A percentile compares a stretch with the other conserved stretches of the same genome.
Conservation (phyloP, 1,284 basidiomycete genomes). For the Singerocomus inundabilis region DNA sequence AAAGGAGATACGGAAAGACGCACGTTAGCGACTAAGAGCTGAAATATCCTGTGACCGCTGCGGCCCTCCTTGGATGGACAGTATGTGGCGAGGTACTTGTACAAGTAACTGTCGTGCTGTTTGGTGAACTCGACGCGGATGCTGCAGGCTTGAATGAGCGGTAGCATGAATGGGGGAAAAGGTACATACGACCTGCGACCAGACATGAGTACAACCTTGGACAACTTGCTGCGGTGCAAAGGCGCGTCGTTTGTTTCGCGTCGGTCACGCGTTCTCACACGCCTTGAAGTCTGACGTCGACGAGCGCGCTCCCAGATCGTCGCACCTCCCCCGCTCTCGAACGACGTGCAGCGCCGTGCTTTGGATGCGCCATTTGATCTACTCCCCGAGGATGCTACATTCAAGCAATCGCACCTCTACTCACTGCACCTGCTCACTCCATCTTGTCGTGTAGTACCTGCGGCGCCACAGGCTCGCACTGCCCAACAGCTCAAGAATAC, state of each 20-base stretch:
- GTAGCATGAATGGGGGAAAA: too few species aligned
- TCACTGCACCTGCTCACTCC: neutral
- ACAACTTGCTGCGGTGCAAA: neutral
- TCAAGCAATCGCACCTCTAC: too few species aligned
- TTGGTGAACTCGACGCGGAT: constrained; percentile 16
- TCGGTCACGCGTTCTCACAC: constrained; percentile 15
- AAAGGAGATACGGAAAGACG: neutral
- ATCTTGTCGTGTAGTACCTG: too few species aligned
- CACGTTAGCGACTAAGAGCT: constrained; percentile 38
- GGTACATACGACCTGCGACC: constrained; percentile 7
- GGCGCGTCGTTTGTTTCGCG: constrained; percentile 14
- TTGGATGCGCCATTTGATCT: neutral
- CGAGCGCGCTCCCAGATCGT: too few species aligned
- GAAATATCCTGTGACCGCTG: constrained; percentile 41
- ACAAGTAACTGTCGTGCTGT: constrained; percentile 17
- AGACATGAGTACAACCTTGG: constrained; percentile 7
- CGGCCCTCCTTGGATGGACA: constrained; percentile 32
- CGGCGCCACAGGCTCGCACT: too few species aligned
- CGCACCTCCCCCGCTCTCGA: neutral
- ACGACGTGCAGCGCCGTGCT: neutral
- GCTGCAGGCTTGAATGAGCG: constrained; percentile 13
- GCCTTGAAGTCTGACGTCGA: too few species aligned
- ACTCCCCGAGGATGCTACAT: neutral
- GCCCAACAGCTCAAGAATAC: neutral
- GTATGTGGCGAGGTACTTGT: constrained; percentile 26